phyloP scores from a whole-genome alignment of 345 rosid genomes.

The Salix purpurea region DNA sequence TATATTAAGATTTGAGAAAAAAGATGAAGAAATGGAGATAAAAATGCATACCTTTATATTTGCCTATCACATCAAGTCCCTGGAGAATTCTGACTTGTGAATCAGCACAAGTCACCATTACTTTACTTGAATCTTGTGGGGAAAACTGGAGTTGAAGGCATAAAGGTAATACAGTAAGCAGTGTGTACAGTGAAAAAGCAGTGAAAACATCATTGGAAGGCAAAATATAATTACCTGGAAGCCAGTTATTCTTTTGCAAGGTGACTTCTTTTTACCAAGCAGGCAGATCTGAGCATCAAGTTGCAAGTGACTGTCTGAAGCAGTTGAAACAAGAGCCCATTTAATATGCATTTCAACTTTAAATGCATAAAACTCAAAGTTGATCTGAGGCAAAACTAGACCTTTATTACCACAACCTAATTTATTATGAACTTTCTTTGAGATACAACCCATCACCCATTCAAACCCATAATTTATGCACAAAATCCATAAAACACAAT shows the following conservation, averaged over 20 bases:
- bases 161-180: background rate
- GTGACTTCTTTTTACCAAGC: constrained; percentile 58
- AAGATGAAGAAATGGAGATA: background rate
- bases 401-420: background rate
- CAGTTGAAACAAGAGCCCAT: background rate
- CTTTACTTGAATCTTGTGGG: constrained; percentile 56
- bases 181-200: background rate
- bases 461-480: background rate
- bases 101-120: constrained; percentile 73
- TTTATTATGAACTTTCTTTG: background rate
- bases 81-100: constrained; percentile 50
- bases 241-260: constrained; percentile 67
- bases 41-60: constrained; percentile 49
- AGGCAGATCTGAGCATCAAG: constrained; percentile 45
- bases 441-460: background rate
- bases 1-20: background rate
- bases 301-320: constrained; percentile 47
- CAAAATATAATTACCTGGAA: constrained; percentile 43
- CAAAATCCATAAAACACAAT: background rate
- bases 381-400: background rate
- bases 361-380: background rate
- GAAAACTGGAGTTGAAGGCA: constrained; percentile 35
- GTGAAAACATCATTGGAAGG: background rate
- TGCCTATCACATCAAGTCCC: constrained; percentile 48
- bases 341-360: background rate